Evolutionary conservation across 108 stramenopile species (phyloP).

Genomic region (Seminavis robusta): DNA sequence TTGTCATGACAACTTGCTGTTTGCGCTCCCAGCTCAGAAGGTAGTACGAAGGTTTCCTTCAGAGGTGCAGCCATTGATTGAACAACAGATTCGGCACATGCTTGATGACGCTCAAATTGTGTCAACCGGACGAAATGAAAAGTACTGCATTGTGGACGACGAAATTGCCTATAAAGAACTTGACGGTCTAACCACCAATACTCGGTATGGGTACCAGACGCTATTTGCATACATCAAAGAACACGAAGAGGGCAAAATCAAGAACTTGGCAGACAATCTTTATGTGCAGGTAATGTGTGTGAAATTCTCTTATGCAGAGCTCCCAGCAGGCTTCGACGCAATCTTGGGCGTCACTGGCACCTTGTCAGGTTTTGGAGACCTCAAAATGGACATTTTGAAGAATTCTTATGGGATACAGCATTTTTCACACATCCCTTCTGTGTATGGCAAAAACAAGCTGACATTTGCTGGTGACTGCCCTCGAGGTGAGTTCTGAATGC

Average conservation of each 20-base stretch:
- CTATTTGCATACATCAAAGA: slow-evolving; percentile 17
- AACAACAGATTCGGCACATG: background rate
- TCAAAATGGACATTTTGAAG: no score
- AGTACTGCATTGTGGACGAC: background rate
- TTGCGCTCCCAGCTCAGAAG: background rate
- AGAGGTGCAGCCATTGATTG: background rate
- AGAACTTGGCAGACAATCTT: background rate
- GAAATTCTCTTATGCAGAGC: slow-evolving; percentile 7
- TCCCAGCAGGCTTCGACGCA: background rate
- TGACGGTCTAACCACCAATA: background rate
- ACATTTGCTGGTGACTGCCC: no score
- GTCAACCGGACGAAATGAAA: background rate
- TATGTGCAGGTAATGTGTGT: background rate
- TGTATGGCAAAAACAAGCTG: no score
- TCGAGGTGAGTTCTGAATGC: no score
- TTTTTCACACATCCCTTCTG: no score
- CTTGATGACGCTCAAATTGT: background rate
- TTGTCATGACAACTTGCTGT: background rate
- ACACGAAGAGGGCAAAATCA: slow-evolving; percentile 2
- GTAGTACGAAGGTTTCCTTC: background rate
- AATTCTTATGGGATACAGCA: no score
- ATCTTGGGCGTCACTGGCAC: slow-evolving; percentile 11
- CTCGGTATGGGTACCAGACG: background rate
- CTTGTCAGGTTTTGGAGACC: slow-evolving; percentile 1
- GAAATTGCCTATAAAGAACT: background rate